Conservation (phyloP, 768 basidiomycete genomes). For the Mycena leptocephala region DNA sequence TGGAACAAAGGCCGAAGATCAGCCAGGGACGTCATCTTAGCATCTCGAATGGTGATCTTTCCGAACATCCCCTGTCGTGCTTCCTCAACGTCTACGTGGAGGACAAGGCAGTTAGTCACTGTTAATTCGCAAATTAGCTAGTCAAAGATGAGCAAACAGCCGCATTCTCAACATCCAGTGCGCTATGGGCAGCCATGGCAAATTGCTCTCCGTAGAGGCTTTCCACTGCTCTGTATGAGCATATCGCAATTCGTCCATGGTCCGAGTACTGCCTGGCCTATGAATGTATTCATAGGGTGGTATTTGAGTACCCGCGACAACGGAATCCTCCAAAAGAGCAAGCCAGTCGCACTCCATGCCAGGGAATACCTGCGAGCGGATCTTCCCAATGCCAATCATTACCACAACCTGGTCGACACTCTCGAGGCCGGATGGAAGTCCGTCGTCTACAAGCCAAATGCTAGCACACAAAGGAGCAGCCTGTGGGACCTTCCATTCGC, state of each 20-base stretch:
- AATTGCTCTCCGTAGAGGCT: background rate
- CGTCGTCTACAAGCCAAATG: constrained; percentile 12
- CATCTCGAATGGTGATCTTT: background rate
- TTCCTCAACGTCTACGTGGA: constrained; percentile 3
- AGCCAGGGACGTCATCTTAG: background rate
- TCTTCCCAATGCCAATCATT: background rate
- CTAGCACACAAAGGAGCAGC: background rate
- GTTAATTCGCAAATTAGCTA: background rate
- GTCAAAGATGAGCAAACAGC: background rate
- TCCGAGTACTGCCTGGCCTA: background rate
- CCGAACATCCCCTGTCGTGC: background rate
- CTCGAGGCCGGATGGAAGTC: constrained; percentile 11
- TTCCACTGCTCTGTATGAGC: background rate
- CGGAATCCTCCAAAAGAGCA: constrained; percentile 13
- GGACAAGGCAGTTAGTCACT: constrained; percentile 2
- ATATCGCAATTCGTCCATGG: background rate
- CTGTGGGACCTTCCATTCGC: background rate
- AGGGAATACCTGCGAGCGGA: constrained; percentile 19
- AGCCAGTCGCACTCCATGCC: constrained; percentile 14
- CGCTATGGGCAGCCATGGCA: constrained; percentile 4
- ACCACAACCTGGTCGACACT: background rate
- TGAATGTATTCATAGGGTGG: background rate
- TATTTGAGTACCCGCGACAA: background rate
- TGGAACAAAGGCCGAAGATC: constrained; percentile 17
- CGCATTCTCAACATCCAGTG: constrained; percentile 1